Base-by-base conservation (phyloP, 2,329 filamentous ascomycete species). In the Colletotrichum lentis region DNA sequence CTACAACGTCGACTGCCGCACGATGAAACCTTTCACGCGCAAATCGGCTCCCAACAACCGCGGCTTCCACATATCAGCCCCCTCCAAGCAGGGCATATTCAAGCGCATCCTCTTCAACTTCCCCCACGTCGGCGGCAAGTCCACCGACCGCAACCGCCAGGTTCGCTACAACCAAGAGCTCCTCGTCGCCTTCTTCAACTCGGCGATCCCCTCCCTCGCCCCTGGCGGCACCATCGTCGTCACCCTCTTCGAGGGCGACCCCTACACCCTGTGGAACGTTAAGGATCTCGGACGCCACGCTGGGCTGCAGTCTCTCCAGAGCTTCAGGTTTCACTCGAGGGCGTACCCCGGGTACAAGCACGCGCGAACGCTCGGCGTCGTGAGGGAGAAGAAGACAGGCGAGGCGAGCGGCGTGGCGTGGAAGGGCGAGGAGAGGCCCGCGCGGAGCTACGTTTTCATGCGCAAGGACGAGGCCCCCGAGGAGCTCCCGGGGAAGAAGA, bases 221-320 rank as follows among this genome's bases (percentile, higher is more conserved):
- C 81, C 70, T 39, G 82, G 84, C 6, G 89, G 89, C 43, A 76
- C 86, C 73, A 89, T 97, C 62, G 80, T 97, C 60, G 89, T 98
- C 24, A 96, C 94, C 0, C 81, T 98, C 11, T 99, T 99, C 77
- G 95, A 97, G 78, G 92, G 91, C 67, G 91, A 96, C 78, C 96
- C 96, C 0, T 99, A 99, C 77, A 95, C 93, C 2, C 85, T 97
- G 1, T 99, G 96, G 96, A 97, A 98, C 80, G 86, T 98, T 31
- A 87, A 90, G 43, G 95, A 97, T 80, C 83, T 99, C 35, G 96
- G 88, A 2, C 86, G 95, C 7, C 93, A 97, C 77, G 84, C 85
- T 5, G 92, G 91, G 5, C 80, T 95, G 58, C 85, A 87, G 74
- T 90, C 94, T 43, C 83, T 89, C 73, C 82, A 86, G 73, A 93